A percentile compares a stretch with the other conserved stretches of the same genome.
Conservation (phyloP, 495 filamentous ascomycete species). For the Penicillium lagena region DNA sequence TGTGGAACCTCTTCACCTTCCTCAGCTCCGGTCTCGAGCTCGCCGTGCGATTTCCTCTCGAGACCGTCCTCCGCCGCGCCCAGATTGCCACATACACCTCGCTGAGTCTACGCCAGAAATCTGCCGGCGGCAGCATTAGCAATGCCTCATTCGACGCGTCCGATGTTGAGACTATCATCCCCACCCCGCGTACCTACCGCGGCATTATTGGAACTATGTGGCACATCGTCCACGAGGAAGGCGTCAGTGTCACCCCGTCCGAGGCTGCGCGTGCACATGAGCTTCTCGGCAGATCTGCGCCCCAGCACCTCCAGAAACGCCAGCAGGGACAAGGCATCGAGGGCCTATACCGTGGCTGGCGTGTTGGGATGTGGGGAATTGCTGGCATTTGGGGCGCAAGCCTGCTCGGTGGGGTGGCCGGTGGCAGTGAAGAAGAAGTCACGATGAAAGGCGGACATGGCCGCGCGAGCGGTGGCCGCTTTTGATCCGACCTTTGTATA, state of each 20-base stretch:
- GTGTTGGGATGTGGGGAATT: constrained; percentile 91
- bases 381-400: constrained; percentile 78
- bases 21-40: constrained; percentile 70
- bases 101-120: constrained; percentile 45
- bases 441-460: constrained; percentile 22
- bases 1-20: constrained; percentile 75
- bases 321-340: constrained; percentile 70
- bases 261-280: constrained; percentile 30
- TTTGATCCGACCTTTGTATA: constrained; percentile 10
- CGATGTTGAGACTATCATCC: constrained; percentile 66
- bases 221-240: constrained; percentile 78
- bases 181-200: constrained; percentile 54
- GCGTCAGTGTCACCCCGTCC: constrained; percentile 33
- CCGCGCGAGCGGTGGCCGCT: constrained; percentile 28
- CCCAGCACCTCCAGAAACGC: constrained; percentile 34
- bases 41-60: constrained; percentile 77
- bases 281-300: constrained; percentile 25
- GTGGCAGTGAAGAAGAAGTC: constrained; percentile 27
- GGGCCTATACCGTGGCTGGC: constrained; percentile 90
- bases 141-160: constrained; percentile 35
- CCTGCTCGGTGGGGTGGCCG: constrained; percentile 46
- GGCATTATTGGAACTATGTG: constrained; percentile 87
- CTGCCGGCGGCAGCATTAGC: constrained; percentile 36
- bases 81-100: constrained; percentile 64
- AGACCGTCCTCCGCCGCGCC: constrained; percentile 83